A percentile compares a stretch with the other conserved stretches of the same genome.
Evolutionary conservation across 2,329 filamentous ascomycete species (phyloP).

Genomic region (Catunica adiposa): DNA sequence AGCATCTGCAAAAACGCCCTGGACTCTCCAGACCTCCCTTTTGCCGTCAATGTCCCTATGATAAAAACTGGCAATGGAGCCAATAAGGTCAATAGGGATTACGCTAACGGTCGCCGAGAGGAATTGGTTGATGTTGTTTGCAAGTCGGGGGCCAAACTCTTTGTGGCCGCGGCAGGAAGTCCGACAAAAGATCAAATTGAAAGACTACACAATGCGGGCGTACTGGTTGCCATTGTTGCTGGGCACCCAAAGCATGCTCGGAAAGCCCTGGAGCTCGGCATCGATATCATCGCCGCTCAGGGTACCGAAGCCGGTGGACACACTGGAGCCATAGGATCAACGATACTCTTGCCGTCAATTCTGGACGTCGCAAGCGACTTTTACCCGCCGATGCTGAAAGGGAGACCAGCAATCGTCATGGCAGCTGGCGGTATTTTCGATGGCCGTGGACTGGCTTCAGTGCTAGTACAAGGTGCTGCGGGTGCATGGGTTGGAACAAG

Average conservation of each 20-base stretch:
- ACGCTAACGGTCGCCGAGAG: constrained; percentile 76
- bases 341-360: constrained; percentile 73
- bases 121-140: constrained; percentile 79
- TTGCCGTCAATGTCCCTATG: constrained; percentile 81
- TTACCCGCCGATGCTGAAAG: constrained; percentile 50
- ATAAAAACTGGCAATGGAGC: constrained; percentile 75
- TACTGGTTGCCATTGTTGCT: constrained; percentile 95
- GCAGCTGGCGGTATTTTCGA: constrained; percentile 80
- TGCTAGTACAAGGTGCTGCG: constrained; percentile 71
- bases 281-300: constrained; percentile 84
- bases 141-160: constrained; percentile 65
- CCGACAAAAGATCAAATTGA: constrained; percentile 60
- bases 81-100: constrained; percentile 87
- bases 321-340: constrained; percentile 72
- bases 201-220: constrained; percentile 58
- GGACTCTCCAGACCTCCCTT: constrained; percentile 50
- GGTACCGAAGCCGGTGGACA: constrained; percentile 89
- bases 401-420: constrained; percentile 59
- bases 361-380: constrained; percentile 68
- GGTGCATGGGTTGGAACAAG: constrained; percentile 92
- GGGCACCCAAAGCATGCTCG: constrained; percentile 80
- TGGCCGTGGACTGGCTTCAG: constrained; percentile 62
- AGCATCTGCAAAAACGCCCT: constrained; percentile 70
- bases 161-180: constrained; percentile 78
- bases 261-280: constrained; percentile 72